phyloP scores from a whole-genome alignment of 164 flowering plant genomes.

The Annona cherimola region DNA sequence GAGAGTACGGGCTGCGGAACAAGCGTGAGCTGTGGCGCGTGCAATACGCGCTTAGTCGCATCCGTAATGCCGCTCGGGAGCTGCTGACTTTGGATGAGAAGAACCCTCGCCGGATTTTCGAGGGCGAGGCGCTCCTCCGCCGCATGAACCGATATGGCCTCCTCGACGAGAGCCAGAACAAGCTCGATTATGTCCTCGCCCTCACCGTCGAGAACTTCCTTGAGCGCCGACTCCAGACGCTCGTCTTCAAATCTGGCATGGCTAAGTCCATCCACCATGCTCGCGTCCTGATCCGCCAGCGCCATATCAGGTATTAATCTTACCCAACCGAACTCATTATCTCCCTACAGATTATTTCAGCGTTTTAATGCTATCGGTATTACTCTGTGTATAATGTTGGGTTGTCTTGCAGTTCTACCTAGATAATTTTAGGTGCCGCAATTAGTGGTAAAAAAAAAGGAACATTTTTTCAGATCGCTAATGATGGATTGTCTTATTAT shows the following conservation, averaged over 20 bases:
- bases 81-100: conserved; percentile 24
- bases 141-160: conserved; percentile 60
- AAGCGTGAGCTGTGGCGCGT: conserved; percentile 67
- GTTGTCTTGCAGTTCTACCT: no score
- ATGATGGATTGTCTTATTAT: no score
- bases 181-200: conserved; percentile 65
- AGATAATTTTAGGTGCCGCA: no score
- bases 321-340: no score
- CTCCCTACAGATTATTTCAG: no score
- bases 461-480: no score
- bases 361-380: no score
- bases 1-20: conserved; percentile 55
- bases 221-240: conserved; percentile 59
- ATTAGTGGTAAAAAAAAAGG: no score
- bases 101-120: conserved; percentile 38
- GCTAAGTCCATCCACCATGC: conserved; percentile 69
- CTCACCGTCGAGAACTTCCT: conserved; percentile 65
- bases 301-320: conserved; percentile 50
- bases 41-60: conserved; percentile 54
- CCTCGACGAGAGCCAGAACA: conserved; percentile 60
- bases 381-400: no score
- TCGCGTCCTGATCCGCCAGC: conserved; percentile 60
- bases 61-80: conserved; percentile 45
- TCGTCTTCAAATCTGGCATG: conserved; percentile 61
- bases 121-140: conserved; percentile 59